Evolutionary conservation across 805 yeast species (phyloP).

Genomic region (Suhomyces pyralidae): DNA sequence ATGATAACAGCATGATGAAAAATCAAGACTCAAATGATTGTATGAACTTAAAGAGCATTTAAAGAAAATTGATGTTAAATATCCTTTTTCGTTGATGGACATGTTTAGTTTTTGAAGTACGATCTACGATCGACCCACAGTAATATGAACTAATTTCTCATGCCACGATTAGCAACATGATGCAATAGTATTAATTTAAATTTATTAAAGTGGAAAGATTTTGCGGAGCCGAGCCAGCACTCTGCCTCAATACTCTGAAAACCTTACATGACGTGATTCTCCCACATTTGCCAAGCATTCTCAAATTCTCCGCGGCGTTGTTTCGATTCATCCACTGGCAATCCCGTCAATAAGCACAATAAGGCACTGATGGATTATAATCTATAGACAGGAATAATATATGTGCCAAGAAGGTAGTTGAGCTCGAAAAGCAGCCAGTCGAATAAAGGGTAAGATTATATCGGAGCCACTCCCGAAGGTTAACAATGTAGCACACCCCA

Average conservation of each 20-base stretch:
- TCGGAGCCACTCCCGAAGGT: not conserved
- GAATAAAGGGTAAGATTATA: not conserved
- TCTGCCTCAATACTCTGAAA: not conserved
- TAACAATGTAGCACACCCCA: not conserved
- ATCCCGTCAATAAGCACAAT: not conserved
- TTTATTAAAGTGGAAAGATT: not conserved
- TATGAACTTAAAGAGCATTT: too few species aligned
- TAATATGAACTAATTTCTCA: too few species aligned
- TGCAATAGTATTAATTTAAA: not conserved
- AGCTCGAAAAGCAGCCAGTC: not conserved
- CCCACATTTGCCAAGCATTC: not conserved
- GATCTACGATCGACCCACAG: not conserved
- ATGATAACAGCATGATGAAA: not conserved
- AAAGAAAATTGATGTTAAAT: too few species aligned
- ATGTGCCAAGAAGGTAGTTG: not conserved
- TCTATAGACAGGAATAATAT: not conserved
- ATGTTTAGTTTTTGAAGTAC: too few species aligned
- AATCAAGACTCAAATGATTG: too few species aligned
- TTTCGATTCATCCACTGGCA: not conserved
- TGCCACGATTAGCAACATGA: not conserved
- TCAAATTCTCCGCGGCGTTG: not conserved
- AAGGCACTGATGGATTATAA: not conserved
- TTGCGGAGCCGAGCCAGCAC: not conserved
- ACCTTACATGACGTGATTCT: not conserved
- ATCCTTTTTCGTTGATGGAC: too few species aligned